These are phyloP conservation scores for Papiliotrema flavescens DNA, from an alignment of 1,284 basidiomycete species.

Conservation along the genomic window DNA sequence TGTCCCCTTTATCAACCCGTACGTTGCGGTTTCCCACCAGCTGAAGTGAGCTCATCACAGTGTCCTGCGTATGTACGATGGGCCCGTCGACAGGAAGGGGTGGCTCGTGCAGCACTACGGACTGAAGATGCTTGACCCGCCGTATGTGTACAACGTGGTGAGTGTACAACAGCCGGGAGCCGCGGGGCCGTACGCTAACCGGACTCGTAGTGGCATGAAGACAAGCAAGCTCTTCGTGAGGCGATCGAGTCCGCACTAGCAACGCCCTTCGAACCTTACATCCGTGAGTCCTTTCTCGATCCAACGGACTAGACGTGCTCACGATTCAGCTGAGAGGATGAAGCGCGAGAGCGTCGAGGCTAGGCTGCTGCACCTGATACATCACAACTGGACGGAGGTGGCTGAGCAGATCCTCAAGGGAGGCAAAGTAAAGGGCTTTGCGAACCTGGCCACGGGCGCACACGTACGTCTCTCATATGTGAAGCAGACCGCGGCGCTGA, in stretches of 20 bases:
- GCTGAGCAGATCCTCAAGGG: background rate
- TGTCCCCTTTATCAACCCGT: conserved; percentile 51
- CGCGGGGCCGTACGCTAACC: no score
- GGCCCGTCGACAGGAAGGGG: conserved; percentile 29
- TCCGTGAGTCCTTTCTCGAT: conserved; percentile 20
- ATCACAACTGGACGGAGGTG: background rate
- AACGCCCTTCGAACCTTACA: conserved; percentile 31
- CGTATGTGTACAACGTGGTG: conserved; percentile 50
- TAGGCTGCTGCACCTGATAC: conserved; percentile 1
- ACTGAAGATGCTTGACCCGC: conserved; percentile 36
- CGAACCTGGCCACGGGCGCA: background rate
- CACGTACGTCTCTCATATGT: background rate
- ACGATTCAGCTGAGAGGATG: conserved; percentile 5
- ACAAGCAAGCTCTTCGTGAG: conserved; percentile 20
- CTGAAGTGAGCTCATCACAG: no score
- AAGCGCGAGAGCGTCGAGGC: background rate
- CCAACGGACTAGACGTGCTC: background rate
- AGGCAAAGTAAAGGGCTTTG: background rate
- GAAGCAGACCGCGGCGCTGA: background rate
- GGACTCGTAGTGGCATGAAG: conserved; percentile 1
- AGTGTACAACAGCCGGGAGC: conserved; percentile 4
- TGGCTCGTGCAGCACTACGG: conserved; percentile 48
- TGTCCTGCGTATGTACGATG: no score
- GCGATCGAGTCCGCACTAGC: conserved; percentile 25
- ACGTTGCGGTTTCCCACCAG: background rate